Percentiles rank a stretch among this genome's conserved stretches.
These are phyloP conservation scores for Metschnikowia henanensis DNA, from an alignment of 805 yeast genomes.

Conservation along the genomic window DNA sequence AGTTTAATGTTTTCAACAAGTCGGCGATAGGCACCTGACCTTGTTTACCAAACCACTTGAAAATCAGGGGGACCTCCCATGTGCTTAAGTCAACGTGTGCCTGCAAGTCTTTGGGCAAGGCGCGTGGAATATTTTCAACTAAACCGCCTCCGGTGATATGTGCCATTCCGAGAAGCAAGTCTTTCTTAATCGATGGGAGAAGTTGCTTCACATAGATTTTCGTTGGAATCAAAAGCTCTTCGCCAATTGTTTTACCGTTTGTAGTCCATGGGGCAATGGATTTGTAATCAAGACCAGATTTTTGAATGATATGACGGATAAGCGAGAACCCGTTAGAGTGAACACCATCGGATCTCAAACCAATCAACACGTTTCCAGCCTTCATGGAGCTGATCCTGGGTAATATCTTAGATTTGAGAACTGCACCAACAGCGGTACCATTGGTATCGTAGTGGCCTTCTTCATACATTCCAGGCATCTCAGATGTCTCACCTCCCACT, in stretches of 20 bases:
- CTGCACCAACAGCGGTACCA: slow-evolving; percentile 99
- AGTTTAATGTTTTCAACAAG: slow-evolving; percentile 85
- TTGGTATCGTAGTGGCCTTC: slow-evolving; percentile 96
- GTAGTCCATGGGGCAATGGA: slow-evolving; percentile 85
- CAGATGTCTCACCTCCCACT: slow-evolving; percentile 99
- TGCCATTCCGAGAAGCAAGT: slow-evolving; percentile 80
- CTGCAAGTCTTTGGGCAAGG: slow-evolving; percentile 75
- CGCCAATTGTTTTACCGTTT: slow-evolving; percentile 69
- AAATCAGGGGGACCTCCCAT: slow-evolving; percentile 87
- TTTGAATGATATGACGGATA: slow-evolving; percentile 87
- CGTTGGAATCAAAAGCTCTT: slow-evolving; percentile 86
- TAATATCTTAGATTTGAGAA: slow-evolving; percentile 66
- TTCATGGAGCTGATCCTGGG: slow-evolving; percentile 71
- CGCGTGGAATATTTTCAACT: slow-evolving; percentile 94
- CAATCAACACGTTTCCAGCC: slow-evolving; percentile 80
- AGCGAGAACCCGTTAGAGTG: slow-evolving; percentile 97
- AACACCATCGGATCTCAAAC: slow-evolving; percentile 87
- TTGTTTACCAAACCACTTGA: slow-evolving; percentile 90
- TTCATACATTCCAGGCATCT: slow-evolving; percentile 99
- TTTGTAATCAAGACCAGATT: slow-evolving; percentile 66
- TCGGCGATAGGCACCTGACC: slow-evolving; percentile 90
- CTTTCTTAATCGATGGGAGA: slow-evolving; percentile 68
- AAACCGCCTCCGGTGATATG: slow-evolving; percentile 99
- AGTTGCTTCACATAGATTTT: slow-evolving; percentile 92
- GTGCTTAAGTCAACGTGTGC: slow-evolving; percentile 76